Percentiles rank a stretch among this genome's conserved stretches.
Conservation (phyloP, 257 asterid species). For the Solanum piurae region DNA sequence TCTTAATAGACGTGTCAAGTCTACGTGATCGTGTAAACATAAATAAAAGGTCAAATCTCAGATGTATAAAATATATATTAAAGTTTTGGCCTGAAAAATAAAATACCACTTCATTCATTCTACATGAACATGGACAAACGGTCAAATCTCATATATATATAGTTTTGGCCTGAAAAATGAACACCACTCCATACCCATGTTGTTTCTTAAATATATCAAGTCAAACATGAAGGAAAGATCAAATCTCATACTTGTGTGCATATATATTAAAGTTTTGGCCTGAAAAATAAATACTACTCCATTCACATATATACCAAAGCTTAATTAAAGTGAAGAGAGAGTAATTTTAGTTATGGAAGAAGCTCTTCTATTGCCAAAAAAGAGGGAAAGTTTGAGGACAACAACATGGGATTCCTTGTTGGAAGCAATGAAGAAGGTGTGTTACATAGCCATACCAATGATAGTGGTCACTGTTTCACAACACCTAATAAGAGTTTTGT, state of each 20-base stretch:
- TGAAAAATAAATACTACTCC: neutral
- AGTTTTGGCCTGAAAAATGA: no score
- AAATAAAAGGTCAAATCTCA: no score
- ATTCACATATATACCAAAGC: neutral
- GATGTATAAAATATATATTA: no score
- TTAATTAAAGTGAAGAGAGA: neutral
- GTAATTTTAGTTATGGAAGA: conserved; percentile 10
- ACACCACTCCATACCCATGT: no score
- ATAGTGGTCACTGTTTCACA: conserved; percentile 25
- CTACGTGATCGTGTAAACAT: no score
- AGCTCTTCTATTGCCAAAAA: neutral
- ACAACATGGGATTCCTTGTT: conserved; percentile 2
- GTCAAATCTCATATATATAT: no score
- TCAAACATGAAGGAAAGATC: neutral
- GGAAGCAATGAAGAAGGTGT: conserved; percentile 14
- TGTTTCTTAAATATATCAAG: neutral
- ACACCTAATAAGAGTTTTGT: conserved; percentile 14
- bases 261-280: neutral
- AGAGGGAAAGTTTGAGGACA: neutral
- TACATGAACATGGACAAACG: no score
- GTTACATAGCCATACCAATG: conserved; percentile 24
- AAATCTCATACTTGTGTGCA: neutral
- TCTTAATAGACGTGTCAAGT: no score
- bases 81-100: no score
- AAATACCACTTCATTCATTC: no score